Base-by-base conservation (phyloP, 352 stramenopile genomes). In the Phytophthora aleatoria region DNA sequence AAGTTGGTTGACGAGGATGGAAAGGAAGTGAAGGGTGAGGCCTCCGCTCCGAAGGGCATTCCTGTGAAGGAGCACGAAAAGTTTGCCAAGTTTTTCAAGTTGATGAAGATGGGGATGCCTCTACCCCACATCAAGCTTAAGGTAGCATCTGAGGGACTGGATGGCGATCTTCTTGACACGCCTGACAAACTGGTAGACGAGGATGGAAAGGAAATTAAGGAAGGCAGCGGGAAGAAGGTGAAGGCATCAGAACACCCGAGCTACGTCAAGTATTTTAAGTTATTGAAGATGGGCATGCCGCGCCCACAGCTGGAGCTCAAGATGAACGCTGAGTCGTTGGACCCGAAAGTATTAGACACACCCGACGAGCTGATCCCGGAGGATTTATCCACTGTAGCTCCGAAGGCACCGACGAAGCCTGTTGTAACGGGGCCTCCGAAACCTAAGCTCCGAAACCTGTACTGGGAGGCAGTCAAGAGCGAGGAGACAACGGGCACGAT, bases 191-290 rank as follows among this genome's bases (percentile, higher is more conserved):
- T 88, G 5, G 69, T 88, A 2, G 78, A 87, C 50, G 67, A 74
- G 31, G 76, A 85, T 13, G 81, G 81, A 12, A 85, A 86, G 38
- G 69, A 78, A 53, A 61, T 83, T 20, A 77, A 70, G 38, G 50
- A 33, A 50, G 55, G 33, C n/a, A 39, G 55, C 24, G 58, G 49
- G 11, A 73, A 76, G 42, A 74, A 64, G 42, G 68, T 87, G 30
- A 88, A 85, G 49, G 79, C 67, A 41, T 82, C 63, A 7, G 83
- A 98, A 55, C 91, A 98, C 60, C 90, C 91, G 13, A 82, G 75
- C 49, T 98, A 97, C 63, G 67, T 65, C 50, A 98, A 98, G 73
- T 98, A 98, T 81, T 98, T 98, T 78, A 98, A 98, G 71, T 95
- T 99, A 87, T 73, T 95, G 41, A 98, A 97, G 69, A 93, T 98